phyloP scores from a whole-genome alignment of 2,329 filamentous ascomycete genomes.

The Colletotrichum coccodes region DNA sequence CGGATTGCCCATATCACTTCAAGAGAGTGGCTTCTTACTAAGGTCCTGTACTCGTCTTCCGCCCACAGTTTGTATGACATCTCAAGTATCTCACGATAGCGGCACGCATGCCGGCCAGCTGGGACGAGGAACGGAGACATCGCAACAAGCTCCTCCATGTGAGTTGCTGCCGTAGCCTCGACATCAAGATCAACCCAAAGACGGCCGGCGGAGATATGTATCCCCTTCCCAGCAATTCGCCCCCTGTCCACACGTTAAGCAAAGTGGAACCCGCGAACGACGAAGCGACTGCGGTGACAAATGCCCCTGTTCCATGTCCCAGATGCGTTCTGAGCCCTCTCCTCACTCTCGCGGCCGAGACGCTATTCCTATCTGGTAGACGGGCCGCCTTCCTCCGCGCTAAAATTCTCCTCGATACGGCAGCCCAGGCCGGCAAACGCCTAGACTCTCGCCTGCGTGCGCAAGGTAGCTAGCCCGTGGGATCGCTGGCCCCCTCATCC shows the following conservation, averaged over 20 bases:
- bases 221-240: not conserved
- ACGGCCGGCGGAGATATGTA: not conserved
- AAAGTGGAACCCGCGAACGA: not conserved
- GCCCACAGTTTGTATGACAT: not conserved
- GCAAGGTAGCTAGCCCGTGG: not conserved
- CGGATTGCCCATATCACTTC: not conserved
- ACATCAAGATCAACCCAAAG: not conserved
- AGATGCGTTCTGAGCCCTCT: not conserved
- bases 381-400: conserved; percentile 36
- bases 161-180: not conserved
- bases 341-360: not conserved
- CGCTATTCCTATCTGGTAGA: conserved; percentile 34
- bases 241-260: not conserved
- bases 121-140: not conserved
- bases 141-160: not conserved
- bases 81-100: not conserved
- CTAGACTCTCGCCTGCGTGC: not conserved
- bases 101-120: not conserved
- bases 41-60: not conserved
- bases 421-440: not conserved
- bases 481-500: conserved; percentile 3
- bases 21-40: not conserved
- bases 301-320: not conserved
- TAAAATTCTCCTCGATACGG: conserved; percentile 25
- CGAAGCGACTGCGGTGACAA: not conserved